These are phyloP conservation scores for Pyrenophora teres DNA, from an alignment of 2,329 filamentous ascomycete species.

Conservation along the genomic window DNA sequence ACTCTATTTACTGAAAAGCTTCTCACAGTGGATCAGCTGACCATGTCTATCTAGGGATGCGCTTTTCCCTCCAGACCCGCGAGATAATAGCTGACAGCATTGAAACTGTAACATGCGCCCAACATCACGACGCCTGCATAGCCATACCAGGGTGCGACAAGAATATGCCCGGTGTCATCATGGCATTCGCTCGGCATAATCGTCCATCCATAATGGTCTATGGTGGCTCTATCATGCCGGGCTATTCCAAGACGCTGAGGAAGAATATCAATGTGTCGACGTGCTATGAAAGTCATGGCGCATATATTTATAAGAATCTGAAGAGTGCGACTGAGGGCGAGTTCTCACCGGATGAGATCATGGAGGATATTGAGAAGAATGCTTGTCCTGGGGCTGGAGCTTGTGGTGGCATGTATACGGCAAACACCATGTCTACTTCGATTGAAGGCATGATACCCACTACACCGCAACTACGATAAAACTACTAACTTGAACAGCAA, in stretches of 20 bases:
- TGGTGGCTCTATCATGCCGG: slow-evolving; percentile 86
- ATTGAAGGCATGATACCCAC: slow-evolving; percentile 62
- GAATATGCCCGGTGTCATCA: slow-evolving; percentile 93
- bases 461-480: not conserved
- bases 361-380: slow-evolving; percentile 79
- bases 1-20: not conserved
- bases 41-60: slow-evolving; percentile 69
- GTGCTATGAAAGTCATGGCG: slow-evolving; percentile 86
- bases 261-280: slow-evolving; percentile 85
- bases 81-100: slow-evolving; percentile 95
- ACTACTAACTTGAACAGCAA: slow-evolving; percentile 55
- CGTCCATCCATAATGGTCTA: slow-evolving; percentile 95
- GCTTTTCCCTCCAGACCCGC: slow-evolving; percentile 86
- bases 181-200: slow-evolving; percentile 90
- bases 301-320: slow-evolving; percentile 76
- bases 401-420: slow-evolving; percentile 92
- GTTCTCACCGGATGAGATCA: slow-evolving; percentile 74
- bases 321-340: slow-evolving; percentile 70
- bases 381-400: slow-evolving; percentile 80
- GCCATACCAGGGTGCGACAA: slow-evolving; percentile 94
- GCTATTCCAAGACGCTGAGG: slow-evolving; percentile 76
- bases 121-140: slow-evolving; percentile 92
- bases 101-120: slow-evolving; percentile 89
- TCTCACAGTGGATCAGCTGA: not conserved
- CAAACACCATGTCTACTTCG: slow-evolving; percentile 90